Base-by-base conservation (phyloP, 2,329 filamentous ascomycete genomes). In the Zasmidium angulare region DNA sequence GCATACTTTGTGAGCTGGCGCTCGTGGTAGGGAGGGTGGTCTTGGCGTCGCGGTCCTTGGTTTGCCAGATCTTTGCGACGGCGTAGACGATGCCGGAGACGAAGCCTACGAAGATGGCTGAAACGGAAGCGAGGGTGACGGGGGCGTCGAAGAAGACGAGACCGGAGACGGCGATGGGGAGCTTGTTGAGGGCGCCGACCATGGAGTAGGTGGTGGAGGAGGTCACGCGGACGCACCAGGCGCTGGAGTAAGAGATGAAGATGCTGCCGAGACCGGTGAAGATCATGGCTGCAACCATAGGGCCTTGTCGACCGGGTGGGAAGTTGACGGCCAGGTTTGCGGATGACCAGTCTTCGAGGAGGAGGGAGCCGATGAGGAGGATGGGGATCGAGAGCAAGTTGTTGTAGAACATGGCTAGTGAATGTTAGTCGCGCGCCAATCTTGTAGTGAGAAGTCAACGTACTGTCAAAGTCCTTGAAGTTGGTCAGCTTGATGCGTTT, bases 401-500 rank as follows among this genome's bases (percentile, higher is more conserved):
- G 86, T 99, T 99, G 84, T 99, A 99, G 81, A 95, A 98, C 95
- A 98, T 99, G 72, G 93, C 93, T 98, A 66, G 50, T 20, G 24
- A 29, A 22, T 46, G 40, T 56, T 26, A 55, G 62, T n/a, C 55
- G 24, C 31, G 22, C 21, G 36, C 19, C 47, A 12, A 46, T 12
- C 19, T 43, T 4, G 6, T 17, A 17, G n/a, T 9, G 6, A 10
- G 26, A 17, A 48, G 47, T 46, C 46, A 26, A 87, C 93, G 79
- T 84, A 97, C 93, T 96, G 77, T 99, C 95, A 82, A 96, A 98
- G 76, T 98, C 95, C 84, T 96, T 97, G 81, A 99, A 98, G 83
- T 96, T 97, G 82, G 96, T 97, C 79, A 96, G 86, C 88, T 98
- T 98, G 76, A 99, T 98, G 66, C 96, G 89, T 84, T 98, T 98